phyloP scores from a whole-genome alignment of 2,329 filamentous ascomycete genomes.

The Diaporthe sp. region DNA sequence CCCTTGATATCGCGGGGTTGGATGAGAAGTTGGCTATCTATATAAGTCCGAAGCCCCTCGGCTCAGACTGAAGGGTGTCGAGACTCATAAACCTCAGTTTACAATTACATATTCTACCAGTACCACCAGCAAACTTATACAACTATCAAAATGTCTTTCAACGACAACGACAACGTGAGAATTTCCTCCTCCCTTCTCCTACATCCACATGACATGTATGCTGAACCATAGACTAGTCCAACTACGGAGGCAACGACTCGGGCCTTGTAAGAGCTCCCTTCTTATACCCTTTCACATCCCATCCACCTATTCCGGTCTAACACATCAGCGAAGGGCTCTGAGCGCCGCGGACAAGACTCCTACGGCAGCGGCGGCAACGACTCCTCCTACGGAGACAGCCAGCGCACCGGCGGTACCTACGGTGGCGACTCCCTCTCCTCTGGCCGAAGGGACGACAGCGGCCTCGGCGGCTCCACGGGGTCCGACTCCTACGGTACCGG shows the following conservation, averaged over 20 bases:
- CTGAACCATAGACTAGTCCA: constrained; percentile 42
- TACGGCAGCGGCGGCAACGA: constrained; percentile 43
- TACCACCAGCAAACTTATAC: constrained; percentile 1
- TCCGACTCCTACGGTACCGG: constrained; percentile 28
- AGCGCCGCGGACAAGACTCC: constrained; percentile 41
- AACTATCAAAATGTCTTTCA: constrained; percentile 59
- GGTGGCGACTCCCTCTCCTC: constrained; percentile 41
- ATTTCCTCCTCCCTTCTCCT: constrained; percentile 40
- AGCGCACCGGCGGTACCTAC: constrained; percentile 41
- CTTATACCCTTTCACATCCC: constrained; percentile 5
- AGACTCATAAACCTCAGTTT: not conserved
- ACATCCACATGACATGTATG: constrained; percentile 34
- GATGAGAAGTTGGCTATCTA: not conserved
- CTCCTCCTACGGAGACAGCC: constrained; percentile 43
- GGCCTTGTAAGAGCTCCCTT: constrained; percentile 28
- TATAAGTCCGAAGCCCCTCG: not conserved
- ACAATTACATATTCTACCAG: not conserved
- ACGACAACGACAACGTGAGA: constrained; percentile 53
- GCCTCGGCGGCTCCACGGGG: constrained; percentile 38
- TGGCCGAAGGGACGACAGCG: constrained; percentile 40
- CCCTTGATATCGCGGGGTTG: not conserved
- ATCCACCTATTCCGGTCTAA: not conserved
- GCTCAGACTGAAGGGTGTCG: accelerated
- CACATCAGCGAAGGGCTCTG: constrained; percentile 38
- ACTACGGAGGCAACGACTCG: constrained; percentile 45